A percentile compares a stretch with the other conserved stretches of the same genome.
Evolutionary conservation across 1,139 yeast species (phyloP).

Genomic region (Yamadazyma atmosphaerica): DNA sequence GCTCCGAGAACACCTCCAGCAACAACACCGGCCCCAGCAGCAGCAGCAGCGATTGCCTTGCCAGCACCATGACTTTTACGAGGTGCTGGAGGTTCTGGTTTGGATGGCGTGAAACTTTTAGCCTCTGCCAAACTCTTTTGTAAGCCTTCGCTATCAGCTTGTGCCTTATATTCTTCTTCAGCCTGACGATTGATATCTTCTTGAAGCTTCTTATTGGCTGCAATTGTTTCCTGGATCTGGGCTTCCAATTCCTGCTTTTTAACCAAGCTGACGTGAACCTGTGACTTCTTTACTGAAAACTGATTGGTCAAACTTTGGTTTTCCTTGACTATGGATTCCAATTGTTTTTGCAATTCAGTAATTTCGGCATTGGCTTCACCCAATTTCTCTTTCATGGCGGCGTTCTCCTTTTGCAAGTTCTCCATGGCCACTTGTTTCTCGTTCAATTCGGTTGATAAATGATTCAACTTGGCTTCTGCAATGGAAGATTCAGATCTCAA

Average conservation of each 20-base stretch:
- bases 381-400: conserved; percentile 64
- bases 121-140: conserved; percentile 20
- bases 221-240: conserved; percentile 29
- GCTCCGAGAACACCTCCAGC: conserved; percentile 22
- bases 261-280: conserved; percentile 59
- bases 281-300: conserved; percentile 66
- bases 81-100: conserved; percentile 15
- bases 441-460: conserved; percentile 67
- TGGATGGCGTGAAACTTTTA: conserved; percentile 20
- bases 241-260: conserved; percentile 50
- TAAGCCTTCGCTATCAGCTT: conserved; percentile 37
- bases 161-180: conserved; percentile 28
- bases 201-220: conserved; percentile 23
- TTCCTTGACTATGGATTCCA: conserved; percentile 52
- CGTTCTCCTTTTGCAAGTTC: conserved; percentile 65
- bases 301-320: conserved; percentile 62
- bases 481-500: conserved; percentile 75
- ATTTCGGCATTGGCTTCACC: conserved; percentile 68
- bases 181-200: conserved; percentile 23
- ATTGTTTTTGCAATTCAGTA: conserved; percentile 55
- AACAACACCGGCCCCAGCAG: conserved; percentile 23
- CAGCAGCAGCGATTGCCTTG: conserved; percentile 27
- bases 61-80: conserved; percentile 6
- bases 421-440: conserved; percentile 61
- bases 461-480: conserved; percentile 78